Evolutionary conservation across 2,329 filamentous ascomycete genomes (phyloP), one percentile per base, ranked within the genome.

Genomic region (Alternaria metachromatica): DNA sequence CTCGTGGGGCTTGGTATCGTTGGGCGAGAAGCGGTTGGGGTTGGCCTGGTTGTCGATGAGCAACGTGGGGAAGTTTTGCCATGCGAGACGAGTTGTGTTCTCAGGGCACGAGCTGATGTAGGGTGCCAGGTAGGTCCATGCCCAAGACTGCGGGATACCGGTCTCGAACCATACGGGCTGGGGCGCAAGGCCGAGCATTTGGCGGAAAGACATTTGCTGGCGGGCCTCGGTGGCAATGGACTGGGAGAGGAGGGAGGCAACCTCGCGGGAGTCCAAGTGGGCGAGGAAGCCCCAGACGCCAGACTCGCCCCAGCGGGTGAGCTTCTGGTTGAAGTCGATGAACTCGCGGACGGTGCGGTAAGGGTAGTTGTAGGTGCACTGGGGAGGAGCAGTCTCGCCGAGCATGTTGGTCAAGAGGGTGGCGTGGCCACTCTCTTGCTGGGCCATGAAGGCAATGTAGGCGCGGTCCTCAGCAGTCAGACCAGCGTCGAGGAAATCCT

Each of bases 301-400:
- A 11, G 90, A 87, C 78, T 96, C 92, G 53, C 92, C 92, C 80
- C 87, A 93, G 33, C 92, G 89, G 1, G 93, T 96, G n/a, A 96
- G 81, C 80, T 94, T 94, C 81, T 95, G 92, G 79, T 88, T 90
- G 82, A 96, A 96, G 82, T 96, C 92, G 72, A 96, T 84, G 75
- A 88, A 95, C 79, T 96, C 92, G 58, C 85, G 87, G 0, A 95
- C 89, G 30, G 88, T 94, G 59, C 82, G 87, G 75, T 88, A 92
- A 1, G 92, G 92, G 76, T 96, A 96, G 82, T 93, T 89, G 83
- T 96, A 96, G 0, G 86, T 89, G 82, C 92, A 96, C 77, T 93
- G 90, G 57, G 85, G 84, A 0, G 92, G 91, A 0, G 92, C 83
- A 59, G 81, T 90, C 63, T 87, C 78, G 10, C 93, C 92, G 2